Evolutionary conservation across 192 early-diverging fungal species (phyloP), one percentile per base, ranked within the genome.

Genomic region (Coemansia sp.): DNA sequence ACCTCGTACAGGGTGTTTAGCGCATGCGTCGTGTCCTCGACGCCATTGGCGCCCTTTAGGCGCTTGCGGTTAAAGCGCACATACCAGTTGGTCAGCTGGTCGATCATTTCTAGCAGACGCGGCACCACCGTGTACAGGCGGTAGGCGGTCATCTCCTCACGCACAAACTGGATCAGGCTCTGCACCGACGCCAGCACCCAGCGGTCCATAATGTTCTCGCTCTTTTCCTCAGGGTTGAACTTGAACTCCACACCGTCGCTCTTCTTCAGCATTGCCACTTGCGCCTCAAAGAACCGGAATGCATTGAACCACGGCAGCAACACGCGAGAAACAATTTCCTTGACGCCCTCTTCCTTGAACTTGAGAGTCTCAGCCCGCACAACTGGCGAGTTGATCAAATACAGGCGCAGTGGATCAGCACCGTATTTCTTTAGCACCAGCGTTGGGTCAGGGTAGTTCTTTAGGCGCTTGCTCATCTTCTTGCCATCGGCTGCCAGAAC

Each of bases 251-350:
- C 66, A 51, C 48, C 68, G 9, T 50, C 40, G 20, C 83, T 91
- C 80, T 94, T 93, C 84, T 94, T 93, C 56, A 96, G 62, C 53
- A 97, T 75, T 5, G 84, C 81, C 3, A 95, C 85, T 71, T 97
- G 93, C 30, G 90, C 87, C 45, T 85, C 83, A 81, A 99, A 96
- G 87, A 99, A 99, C 40, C 90, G 83, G 87, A 90, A 94, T 10
- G 95, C 84, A 66, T 99, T 99, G 90, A 92, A 96, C 96, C 96
- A 99, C 26, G 96, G 96, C 54, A 99, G 80, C 69, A 99, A 87
- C 6, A 97, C 94, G 53, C 90, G 89, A 40, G 93, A 87, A 45
- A 95, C 79, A 28, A 99, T 83, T 6, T 94, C 90, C 84, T 96
- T 96, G 43, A 99, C 92, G 58, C 94, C 93, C 58, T 97, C 94